A percentile compares a stretch with the other conserved stretches of the same genome.
phyloP scores from a whole-genome alignment of 495 filamentous ascomycete genomes.

The Penicillium flavigenum region DNA sequence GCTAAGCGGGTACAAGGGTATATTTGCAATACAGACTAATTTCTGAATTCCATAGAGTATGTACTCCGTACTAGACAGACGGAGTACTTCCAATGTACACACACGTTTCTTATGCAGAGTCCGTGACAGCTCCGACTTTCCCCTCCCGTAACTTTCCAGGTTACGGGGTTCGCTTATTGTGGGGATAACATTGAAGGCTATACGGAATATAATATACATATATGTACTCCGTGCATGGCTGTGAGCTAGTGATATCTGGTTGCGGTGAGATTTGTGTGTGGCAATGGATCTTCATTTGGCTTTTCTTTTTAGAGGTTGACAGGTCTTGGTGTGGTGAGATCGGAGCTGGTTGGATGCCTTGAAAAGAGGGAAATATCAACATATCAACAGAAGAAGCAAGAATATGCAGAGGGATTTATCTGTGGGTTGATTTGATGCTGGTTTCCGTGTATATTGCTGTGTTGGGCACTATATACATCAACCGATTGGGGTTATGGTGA shows the following conservation, averaged over 20 bases:
- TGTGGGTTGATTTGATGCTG: neutral
- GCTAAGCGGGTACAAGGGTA: neutral
- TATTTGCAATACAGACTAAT: neutral
- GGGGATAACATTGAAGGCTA: neutral
- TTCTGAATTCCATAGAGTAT: neutral
- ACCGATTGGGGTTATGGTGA: neutral
- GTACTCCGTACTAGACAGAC: neutral
- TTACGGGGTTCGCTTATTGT: constrained; percentile 22
- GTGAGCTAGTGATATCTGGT: neutral
- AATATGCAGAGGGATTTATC: neutral
- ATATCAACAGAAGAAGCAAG: neutral
- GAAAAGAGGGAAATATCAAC: neutral
- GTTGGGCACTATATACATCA: neutral
- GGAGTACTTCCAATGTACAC: neutral
- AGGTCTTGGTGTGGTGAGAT: neutral
- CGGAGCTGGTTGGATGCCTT: neutral
- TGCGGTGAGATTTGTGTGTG: neutral
- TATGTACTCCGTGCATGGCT: neutral
- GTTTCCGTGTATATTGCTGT: neutral
- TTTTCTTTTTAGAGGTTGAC: neutral
- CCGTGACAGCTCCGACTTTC: constrained; percentile 3
- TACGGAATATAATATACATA: neutral
- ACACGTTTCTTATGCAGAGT: constrained; percentile 6
- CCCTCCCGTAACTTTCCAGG: constrained; percentile 27
- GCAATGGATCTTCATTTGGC: neutral